These are phyloP conservation scores for Fraxinus excelsior DNA, from an alignment of 257 asterid species.

Conservation along the genomic window DNA sequence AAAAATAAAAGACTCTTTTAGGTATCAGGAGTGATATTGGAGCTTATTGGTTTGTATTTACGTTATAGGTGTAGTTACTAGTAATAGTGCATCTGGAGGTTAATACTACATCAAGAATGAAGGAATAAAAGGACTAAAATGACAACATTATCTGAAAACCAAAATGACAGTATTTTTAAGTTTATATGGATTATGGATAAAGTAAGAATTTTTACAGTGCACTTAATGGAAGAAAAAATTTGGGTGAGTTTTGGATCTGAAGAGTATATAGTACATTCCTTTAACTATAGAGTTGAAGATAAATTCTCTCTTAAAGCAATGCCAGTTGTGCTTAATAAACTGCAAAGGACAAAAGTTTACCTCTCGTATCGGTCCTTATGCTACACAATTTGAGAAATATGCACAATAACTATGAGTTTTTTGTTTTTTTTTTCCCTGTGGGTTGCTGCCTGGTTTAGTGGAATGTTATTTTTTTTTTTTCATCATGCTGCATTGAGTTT, in stretches of 20 bases:
- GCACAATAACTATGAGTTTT: constrained; percentile 1
- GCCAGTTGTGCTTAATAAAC: not conserved
- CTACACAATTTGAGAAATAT: not conserved
- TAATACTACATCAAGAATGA: not conserved
- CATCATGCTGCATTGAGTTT: not conserved
- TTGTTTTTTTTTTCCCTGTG: not conserved
- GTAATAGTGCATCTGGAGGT: not conserved
- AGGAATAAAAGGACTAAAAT: not conserved
- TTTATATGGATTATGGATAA: not conserved
- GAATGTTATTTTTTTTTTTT: not conserved
- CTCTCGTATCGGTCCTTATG: constrained; percentile 4
- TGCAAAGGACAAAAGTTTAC: not conserved
- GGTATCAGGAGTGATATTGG: not conserved
- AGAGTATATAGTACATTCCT: not conserved
- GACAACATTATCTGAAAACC: not conserved
- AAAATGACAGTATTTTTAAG: too few relatives aligned
- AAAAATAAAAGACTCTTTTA: not conserved
- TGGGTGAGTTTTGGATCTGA: not conserved
- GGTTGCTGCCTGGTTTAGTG: constrained; percentile 4
- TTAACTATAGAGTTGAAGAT: not conserved
- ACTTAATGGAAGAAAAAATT: not conserved
- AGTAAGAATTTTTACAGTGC: not conserved
- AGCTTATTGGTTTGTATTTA: not conserved
- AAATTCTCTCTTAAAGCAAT: not conserved
- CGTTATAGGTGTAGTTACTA: not conserved